These are phyloP conservation scores for Pseudocohnilembus persalinus DNA, from an alignment of 169 alveolate genomes.

Conservation along the genomic window DNA sequence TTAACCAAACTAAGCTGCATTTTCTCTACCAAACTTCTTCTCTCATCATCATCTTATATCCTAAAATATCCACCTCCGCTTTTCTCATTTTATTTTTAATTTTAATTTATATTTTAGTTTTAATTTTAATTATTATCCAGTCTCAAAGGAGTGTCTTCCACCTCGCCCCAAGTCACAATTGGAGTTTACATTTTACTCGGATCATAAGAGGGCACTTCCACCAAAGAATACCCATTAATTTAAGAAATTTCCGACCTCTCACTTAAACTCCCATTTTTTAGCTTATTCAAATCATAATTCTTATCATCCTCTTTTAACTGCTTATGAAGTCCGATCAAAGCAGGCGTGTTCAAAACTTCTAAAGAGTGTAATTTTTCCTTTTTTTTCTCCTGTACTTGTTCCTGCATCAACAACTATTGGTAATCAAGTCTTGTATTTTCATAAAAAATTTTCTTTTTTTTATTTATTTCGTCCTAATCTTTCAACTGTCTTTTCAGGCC, in stretches of 20 bases:
- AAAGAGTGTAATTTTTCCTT: not conserved
- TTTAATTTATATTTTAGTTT: not conserved
- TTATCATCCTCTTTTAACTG: not conserved
- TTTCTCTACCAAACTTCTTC: too few species aligned
- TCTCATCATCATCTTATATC: too few species aligned
- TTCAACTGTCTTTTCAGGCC: not conserved
- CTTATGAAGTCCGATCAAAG: not conserved
- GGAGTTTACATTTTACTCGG: conserved; percentile 17
- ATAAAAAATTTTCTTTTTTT: conserved; percentile 8
- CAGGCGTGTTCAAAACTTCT: not conserved
- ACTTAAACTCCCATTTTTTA: not conserved
- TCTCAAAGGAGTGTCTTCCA: not conserved
- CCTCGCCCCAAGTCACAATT: conserved; percentile 11
- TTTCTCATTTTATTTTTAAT: too few species aligned
- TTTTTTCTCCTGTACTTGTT: not conserved
- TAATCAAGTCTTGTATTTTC: conserved; percentile 8
- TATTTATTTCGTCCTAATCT: not conserved
- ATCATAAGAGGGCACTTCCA: not conserved
- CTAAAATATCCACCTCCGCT: too few species aligned
- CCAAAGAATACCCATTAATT: conserved; percentile 3
- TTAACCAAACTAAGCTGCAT: too few species aligned
- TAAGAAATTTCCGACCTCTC: not conserved
- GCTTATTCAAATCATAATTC: not conserved
- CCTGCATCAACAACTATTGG: not conserved
- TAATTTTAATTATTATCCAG: not conserved